Percentiles rank a stretch among this genome's conserved stretches.
These are phyloP conservation scores for Globisporangium barbulae DNA, from an alignment of 352 stramenopile species.

Conservation along the genomic window DNA sequence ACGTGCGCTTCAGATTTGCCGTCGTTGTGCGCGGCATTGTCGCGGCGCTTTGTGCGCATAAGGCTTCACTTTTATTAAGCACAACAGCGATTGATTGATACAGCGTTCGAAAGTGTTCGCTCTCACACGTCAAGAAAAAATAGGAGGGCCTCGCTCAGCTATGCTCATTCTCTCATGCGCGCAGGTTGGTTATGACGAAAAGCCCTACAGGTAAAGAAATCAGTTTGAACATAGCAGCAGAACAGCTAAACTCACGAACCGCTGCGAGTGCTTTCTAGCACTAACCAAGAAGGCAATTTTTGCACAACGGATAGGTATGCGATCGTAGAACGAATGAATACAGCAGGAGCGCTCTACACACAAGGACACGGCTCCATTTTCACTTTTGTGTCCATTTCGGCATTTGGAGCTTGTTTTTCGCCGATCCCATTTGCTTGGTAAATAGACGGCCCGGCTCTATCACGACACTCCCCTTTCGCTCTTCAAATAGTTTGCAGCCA, in stretches of 20 bases:
- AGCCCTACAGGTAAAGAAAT: too few relatives aligned
- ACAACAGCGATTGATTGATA: background rate
- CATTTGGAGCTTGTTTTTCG: too few relatives aligned
- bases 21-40: background rate
- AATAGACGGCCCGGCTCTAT: background rate
- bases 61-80: background rate
- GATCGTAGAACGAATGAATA: too few relatives aligned
- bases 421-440: background rate
- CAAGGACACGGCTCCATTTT: too few relatives aligned
- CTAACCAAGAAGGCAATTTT: too few relatives aligned
- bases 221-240: too few relatives aligned
- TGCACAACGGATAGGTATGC: too few relatives aligned
- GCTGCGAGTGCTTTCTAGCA: too few relatives aligned
- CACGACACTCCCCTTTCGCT: background rate
- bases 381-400: too few relatives aligned
- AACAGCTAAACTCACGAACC: too few relatives aligned
- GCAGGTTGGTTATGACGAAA: too few relatives aligned
- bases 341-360: too few relatives aligned
- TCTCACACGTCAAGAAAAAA: background rate
- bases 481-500: background rate
- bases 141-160: background rate
- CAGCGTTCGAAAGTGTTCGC: slow-evolving; percentile 4
- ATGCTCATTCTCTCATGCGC: background rate
- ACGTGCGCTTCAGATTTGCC: background rate
- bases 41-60: background rate